Conservation (phyloP, 2,329 filamentous ascomycete species). For the Colletotrichum echinochloae region DNA sequence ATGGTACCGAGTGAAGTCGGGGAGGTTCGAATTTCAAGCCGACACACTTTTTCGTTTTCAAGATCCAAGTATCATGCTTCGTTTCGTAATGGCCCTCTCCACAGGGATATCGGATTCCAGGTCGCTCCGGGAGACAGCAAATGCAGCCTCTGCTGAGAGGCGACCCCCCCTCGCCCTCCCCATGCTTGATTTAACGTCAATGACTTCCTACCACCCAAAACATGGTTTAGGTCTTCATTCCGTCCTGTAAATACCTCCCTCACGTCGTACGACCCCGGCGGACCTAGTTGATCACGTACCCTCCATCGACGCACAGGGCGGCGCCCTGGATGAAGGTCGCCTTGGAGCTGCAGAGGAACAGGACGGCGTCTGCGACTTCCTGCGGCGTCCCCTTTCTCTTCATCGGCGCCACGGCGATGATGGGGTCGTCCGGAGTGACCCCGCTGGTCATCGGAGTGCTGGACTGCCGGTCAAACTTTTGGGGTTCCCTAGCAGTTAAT, state of each 20-base stretch:
- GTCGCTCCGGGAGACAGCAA: not conserved
- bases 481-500: not conserved
- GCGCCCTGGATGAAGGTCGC: constrained; percentile 60
- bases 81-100: not conserved
- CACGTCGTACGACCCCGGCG: not conserved
- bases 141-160: not conserved
- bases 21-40: not conserved
- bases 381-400: constrained; percentile 56
- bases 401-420: constrained; percentile 52
- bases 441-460: constrained; percentile 57
- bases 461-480: not conserved
- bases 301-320: constrained; percentile 58
- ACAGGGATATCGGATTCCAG: too few species aligned
- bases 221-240: not conserved
- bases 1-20: not conserved
- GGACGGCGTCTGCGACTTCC: constrained; percentile 59
- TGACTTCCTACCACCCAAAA: not conserved
- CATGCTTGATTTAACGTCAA: not conserved
- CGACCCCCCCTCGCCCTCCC: not conserved
- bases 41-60: rapidly evolving
- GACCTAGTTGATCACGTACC: constrained; percentile 48
- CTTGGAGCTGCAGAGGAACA: constrained; percentile 59
- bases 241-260: not conserved
- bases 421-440: constrained; percentile 49
- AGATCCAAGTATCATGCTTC: not conserved